Percentiles rank a stretch among this genome's conserved stretches.
These are phyloP conservation scores for Phytophthora sp. DNA, from an alignment of 352 stramenopile species.

Conservation along the genomic window DNA sequence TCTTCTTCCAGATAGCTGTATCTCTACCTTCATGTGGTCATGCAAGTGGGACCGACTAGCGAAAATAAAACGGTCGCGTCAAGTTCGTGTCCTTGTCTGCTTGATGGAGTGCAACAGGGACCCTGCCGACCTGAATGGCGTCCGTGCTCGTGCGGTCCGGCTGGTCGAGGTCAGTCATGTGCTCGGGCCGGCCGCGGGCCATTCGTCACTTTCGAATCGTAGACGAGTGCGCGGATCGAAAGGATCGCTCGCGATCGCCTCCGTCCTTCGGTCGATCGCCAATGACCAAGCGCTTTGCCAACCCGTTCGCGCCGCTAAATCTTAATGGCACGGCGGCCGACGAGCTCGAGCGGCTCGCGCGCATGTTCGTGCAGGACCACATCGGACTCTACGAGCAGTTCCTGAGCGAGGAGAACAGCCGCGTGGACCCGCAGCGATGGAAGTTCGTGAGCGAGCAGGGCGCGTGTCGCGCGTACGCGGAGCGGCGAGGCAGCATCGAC, in stretches of 20 bases:
- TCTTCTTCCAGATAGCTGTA: too few relatives aligned
- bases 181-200: not conserved
- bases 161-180: not conserved
- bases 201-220: slow-evolving; percentile 12
- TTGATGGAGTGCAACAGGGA: not conserved
- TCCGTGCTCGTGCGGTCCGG: not conserved
- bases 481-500: slow-evolving; percentile 28
- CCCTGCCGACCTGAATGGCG: slow-evolving; percentile 3
- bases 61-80: slow-evolving; percentile 14
- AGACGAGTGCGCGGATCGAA: not conserved
- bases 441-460: slow-evolving; percentile 49
- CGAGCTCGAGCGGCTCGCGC: slow-evolving; percentile 37
- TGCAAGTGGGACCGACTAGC: slow-evolving; percentile 14
- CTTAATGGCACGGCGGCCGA: slow-evolving; percentile 31
- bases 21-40: too few relatives aligned
- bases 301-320: slow-evolving; percentile 44
- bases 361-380: slow-evolving; percentile 45
- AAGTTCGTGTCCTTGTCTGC: slow-evolving; percentile 14
- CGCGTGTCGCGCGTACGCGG: slow-evolving; percentile 44
- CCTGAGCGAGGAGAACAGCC: slow-evolving; percentile 31
- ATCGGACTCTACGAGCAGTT: slow-evolving; percentile 52
- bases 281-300: slow-evolving; percentile 47
- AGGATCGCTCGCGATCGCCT: too few relatives aligned
- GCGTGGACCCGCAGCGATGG: slow-evolving; percentile 43
- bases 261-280: too few relatives aligned